Conservation (phyloP, 192 early-diverging fungal species). For the Jimgerdemannia lactiflua region DNA sequence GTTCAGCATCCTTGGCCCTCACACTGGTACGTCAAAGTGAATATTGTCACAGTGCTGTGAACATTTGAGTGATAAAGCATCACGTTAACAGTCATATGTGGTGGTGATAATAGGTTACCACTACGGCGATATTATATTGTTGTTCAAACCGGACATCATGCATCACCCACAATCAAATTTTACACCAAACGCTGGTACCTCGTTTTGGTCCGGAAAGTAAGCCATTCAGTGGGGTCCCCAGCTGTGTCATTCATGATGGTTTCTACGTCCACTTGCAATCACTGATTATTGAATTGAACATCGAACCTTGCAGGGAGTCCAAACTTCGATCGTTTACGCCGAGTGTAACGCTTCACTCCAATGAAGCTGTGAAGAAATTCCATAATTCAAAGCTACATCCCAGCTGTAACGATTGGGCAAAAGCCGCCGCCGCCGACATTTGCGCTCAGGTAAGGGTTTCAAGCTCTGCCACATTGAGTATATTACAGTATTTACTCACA, state of each 20-base stretch:
- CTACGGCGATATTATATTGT: background rate
- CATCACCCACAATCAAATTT: background rate
- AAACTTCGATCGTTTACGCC: background rate
- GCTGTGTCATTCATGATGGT: background rate
- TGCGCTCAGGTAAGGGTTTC: background rate
- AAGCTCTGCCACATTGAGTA: background rate
- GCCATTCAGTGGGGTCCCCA: too few species aligned
- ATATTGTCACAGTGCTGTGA: background rate
- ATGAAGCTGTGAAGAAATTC: background rate
- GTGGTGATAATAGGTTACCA: background rate
- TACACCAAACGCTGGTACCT: background rate
- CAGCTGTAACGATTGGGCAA: background rate
- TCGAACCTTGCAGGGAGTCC: background rate
- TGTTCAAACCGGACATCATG: background rate
- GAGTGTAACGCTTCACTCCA: background rate
- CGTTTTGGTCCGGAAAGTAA: background rate
- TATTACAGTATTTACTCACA: background rate
- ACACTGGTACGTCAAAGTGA: background rate
- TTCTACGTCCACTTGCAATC: background rate
- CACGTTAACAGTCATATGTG: background rate
- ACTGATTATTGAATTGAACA: background rate
- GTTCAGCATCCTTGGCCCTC: background rate
- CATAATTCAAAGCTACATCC: background rate
- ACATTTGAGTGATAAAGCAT: background rate
- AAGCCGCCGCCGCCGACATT: background rate